Conservation (phyloP, 805 yeast species). For the Kodamaea kakaduensis region DNA sequence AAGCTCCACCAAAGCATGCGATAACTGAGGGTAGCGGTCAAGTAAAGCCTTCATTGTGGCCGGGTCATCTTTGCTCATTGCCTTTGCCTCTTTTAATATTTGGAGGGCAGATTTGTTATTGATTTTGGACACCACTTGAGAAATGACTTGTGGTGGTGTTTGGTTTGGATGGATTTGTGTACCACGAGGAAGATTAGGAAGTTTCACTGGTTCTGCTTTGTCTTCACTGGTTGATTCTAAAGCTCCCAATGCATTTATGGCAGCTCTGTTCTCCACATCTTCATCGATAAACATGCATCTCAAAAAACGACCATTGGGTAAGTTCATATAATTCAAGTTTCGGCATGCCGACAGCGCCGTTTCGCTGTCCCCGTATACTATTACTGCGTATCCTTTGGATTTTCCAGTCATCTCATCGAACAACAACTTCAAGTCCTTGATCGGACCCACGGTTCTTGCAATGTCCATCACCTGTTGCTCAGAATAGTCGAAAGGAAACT, state of each 20-base stretch:
- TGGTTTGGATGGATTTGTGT: constrained; percentile 39
- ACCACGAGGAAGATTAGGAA: constrained; percentile 42
- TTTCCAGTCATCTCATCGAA: constrained; percentile 88
- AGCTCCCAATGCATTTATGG: constrained; percentile 10
- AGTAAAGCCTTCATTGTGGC: constrained; percentile 56
- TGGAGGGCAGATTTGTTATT: constrained; percentile 22
- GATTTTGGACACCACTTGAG: constrained; percentile 19
- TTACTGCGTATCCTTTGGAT: constrained; percentile 87
- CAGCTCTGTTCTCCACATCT: constrained; percentile 7
- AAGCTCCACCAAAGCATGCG: constrained; percentile 78
- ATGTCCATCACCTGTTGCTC: constrained; percentile 90
- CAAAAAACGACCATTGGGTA: constrained; percentile 63
- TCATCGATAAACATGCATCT: constrained; percentile 74
- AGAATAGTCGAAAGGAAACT: constrained; percentile 88
- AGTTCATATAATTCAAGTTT: constrained; percentile 67
- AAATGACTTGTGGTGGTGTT: constrained; percentile 30
- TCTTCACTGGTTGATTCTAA: constrained; percentile 4
- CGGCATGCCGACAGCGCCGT: constrained; percentile 90
- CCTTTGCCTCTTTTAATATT: constrained; percentile 48
- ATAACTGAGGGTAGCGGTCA: constrained; percentile 71
- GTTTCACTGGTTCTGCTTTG: constrained; percentile 16
- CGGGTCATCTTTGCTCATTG: constrained; percentile 55
- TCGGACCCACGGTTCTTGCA: constrained; percentile 86
- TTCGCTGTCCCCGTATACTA: constrained; percentile 76
- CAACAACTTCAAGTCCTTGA: constrained; percentile 65